A percentile compares a stretch with the other conserved stretches of the same genome.
phyloP scores from a whole-genome alignment of 768 basidiomycete species.

The Lactifluus echinatus region DNA sequence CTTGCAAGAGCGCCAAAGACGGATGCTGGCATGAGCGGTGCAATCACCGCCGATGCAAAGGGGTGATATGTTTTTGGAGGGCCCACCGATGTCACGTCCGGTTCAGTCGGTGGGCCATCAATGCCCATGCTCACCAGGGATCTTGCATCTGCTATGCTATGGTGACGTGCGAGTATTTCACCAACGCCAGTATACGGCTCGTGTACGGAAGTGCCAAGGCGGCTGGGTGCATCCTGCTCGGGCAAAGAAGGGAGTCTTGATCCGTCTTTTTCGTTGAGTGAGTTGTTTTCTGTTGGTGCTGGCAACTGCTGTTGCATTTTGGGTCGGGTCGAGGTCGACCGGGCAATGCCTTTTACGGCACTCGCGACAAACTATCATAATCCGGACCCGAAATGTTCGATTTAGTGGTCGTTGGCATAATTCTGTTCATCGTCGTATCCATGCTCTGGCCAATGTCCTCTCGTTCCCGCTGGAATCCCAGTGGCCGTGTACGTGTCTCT shows the following conservation, averaged over 20 bases:
- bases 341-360: no score
- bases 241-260: not conserved
- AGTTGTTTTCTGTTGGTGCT: not conserved
- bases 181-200: not conserved
- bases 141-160: slow-evolving; percentile 25
- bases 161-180: not conserved
- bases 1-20: slow-evolving; percentile 80
- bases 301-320: not conserved
- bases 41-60: slow-evolving; percentile 53
- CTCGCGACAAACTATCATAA: no score
- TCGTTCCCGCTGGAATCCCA: slow-evolving; percentile 26
- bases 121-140: slow-evolving; percentile 36
- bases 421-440: slow-evolving; percentile 3
- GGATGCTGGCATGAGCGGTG: slow-evolving; percentile 71
- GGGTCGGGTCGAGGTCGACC: no score
- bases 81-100: slow-evolving; percentile 26
- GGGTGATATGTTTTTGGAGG: slow-evolving; percentile 37
- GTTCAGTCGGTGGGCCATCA: slow-evolving; percentile 32
- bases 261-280: not conserved
- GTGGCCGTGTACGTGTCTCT: slow-evolving; percentile 20
- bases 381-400: not conserved
- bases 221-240: not conserved
- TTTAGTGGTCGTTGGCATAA: not conserved
- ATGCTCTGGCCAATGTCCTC: slow-evolving; percentile 22
- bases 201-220: not conserved